phyloP scores from a whole-genome alignment of 805 yeast genomes.

The Monosporozyma siamensis region DNA sequence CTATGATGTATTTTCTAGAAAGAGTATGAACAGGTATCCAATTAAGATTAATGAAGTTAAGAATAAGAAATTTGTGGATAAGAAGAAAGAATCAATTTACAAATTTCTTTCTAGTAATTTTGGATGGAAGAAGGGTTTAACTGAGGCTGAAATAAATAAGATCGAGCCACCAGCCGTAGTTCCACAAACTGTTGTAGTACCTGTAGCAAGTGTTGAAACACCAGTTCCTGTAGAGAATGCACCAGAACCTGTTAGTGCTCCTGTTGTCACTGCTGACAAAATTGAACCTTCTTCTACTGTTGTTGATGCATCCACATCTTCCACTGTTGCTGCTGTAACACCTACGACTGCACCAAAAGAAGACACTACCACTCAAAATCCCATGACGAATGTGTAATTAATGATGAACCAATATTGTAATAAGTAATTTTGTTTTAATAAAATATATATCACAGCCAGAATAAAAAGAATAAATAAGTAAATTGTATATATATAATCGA shows the following conservation, averaged over 20 bases:
- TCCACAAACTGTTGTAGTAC: background rate
- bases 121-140: slow-evolving; percentile 46
- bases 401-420: background rate
- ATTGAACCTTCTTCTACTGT: background rate
- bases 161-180: background rate
- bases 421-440: background rate
- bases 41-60: slow-evolving; percentile 17
- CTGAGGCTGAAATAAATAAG: slow-evolving; percentile 1
- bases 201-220: background rate
- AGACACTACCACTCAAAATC: background rate
- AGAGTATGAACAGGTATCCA: slow-evolving; percentile 38
- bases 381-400: background rate
- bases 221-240: background rate
- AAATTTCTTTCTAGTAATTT: slow-evolving; percentile 41
- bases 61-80: slow-evolving; percentile 23
- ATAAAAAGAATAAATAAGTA: background rate
- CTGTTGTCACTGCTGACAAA: too few relatives aligned
- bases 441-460: too few relatives aligned
- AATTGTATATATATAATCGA: background rate
- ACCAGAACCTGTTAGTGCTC: too few relatives aligned
- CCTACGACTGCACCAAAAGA: background rate
- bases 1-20: slow-evolving; percentile 68
- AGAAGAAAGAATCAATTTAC: slow-evolving; percentile 30
- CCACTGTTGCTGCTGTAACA: background rate
- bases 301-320: background rate